Evolutionary conservation across 495 filamentous ascomycete genomes (phyloP), one percentile per base, ranked within the genome.

Genomic region (Lasiosphaeria hispida): DNA sequence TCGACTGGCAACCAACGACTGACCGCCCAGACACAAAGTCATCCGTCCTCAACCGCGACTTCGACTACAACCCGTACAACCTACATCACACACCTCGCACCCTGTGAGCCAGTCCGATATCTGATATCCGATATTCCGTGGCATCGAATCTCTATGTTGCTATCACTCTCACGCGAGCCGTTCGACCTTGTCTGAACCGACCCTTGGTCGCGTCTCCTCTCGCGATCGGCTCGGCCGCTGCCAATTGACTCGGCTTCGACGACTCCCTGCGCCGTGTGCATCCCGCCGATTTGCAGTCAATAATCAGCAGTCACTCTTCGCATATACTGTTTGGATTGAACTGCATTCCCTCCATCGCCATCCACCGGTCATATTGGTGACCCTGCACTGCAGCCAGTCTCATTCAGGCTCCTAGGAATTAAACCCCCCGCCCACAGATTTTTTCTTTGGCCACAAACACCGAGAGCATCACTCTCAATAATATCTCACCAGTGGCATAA

Each of bases 131-230:
- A 19, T 49, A 47, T 19, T 51, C 39, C 33, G 23, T 48, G 37
- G 33, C 53, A 18, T 44, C 62, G 38, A 38, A 35, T 18, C 53
- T 48, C 35, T 43, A 69, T 69, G 66, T 59, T 42, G 61, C 53
- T 55, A 37, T 60, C 40, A 52, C 39, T 38, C 13, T 54, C 38
- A 35, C 15, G 48, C 59, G 45, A 56, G 33, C 53, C 53, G 53
- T 47, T 57, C 53, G 61, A 48, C 53, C 61, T 55, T 45, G 44
- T 42, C 57, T 63, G 57, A 66, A 53, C 57, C 53, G 55, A 45
- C 64, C 45, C 30, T 56, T 48, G 19, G 57, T 60, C 33, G 15
- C 38, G 41, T 49, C 57, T 18, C 49, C 15, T 15, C 34, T 37
- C 14, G 45, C 45, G 41, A 56, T 42, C 47, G 52, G 47, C 41